Percentiles rank a stretch among this genome's conserved stretches.
Evolutionary conservation across 306 rosid genomes (phyloP).

Genomic region (Lathyrus tuberosus): DNA sequence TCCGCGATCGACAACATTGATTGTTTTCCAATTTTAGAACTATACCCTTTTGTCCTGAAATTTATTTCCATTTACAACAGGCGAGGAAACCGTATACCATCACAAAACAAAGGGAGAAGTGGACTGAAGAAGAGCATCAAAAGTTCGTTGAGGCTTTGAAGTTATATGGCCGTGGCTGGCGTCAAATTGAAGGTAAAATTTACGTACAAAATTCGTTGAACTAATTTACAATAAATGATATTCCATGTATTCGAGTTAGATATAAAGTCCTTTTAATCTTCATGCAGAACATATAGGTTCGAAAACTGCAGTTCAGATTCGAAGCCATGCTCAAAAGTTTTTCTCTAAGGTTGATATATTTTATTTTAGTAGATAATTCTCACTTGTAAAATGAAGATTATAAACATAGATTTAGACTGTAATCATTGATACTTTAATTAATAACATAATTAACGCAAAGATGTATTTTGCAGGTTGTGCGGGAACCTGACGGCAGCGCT

Average conservation of each 20-base stretch:
- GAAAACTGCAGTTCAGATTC: conserved; percentile 97
- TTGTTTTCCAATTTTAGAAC: not conserved
- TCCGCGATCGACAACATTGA: too few relatives aligned
- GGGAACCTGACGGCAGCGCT: conserved; percentile 58
- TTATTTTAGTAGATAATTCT: conserved; percentile 13
- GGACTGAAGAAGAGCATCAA: conserved; percentile 95
- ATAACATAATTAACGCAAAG: not conserved
- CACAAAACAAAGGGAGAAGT: conserved; percentile 91
- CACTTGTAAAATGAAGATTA: not conserved
- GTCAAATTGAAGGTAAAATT: conserved; percentile 86
- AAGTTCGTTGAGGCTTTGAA: conserved; percentile 95
- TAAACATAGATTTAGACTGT: not conserved
- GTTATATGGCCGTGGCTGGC: conserved; percentile 97
- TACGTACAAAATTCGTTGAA: conserved; percentile 1
- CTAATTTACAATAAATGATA: not conserved
- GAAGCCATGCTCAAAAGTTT: conserved; percentile 99
- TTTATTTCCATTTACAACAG: conserved; percentile 48
- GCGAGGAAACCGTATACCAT: conserved; percentile 91
- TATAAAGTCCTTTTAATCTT: conserved; percentile 50
- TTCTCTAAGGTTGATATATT: conserved; percentile 79
- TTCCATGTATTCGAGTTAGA: conserved; percentile 31
- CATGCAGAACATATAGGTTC: conserved; percentile 94
- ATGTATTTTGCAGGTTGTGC: conserved; percentile 61
- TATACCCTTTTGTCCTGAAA: not conserved
- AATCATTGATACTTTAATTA: conserved; percentile 4